Evolutionary conservation across 306 rosid genomes (phyloP).

Genomic region (Benincasa hispida): DNA sequence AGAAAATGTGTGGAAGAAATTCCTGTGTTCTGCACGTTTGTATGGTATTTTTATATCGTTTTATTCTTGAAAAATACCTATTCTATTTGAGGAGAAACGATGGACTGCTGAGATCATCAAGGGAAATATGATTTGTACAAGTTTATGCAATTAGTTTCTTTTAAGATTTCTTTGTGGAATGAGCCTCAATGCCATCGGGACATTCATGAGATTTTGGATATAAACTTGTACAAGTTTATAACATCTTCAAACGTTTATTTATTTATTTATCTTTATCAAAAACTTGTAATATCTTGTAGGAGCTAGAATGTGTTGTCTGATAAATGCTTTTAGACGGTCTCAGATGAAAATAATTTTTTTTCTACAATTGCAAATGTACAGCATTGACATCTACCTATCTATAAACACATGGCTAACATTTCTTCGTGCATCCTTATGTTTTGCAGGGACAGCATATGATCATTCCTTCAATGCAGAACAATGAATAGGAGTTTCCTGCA

Average conservation of each 20-base stretch:
- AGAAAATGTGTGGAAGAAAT: background rate
- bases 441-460: slow-evolving; percentile 36
- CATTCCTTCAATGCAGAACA: slow-evolving; percentile 26
- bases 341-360: background rate
- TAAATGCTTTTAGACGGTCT: background rate
- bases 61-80: background rate
- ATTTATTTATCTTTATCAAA: too few species aligned
- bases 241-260: too few species aligned
- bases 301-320: background rate
- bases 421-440: too few species aligned
- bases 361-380: background rate
- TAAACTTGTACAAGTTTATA: too few species aligned
- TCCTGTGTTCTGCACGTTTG: background rate
- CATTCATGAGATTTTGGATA: background rate
- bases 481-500: slow-evolving; percentile 19
- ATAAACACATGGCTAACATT: too few species aligned
- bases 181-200: background rate
- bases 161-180: background rate
- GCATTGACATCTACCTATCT: background rate
- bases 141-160: background rate
- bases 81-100: background rate
- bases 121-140: background rate
- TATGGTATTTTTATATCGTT: background rate
- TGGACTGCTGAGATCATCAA: background rate
- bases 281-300: background rate